Percentiles rank a stretch among this genome's conserved stretches.
These are phyloP conservation scores for Opeltia flavorubescens DNA, from an alignment of 495 filamentous ascomycete species.

Conservation along the genomic window DNA sequence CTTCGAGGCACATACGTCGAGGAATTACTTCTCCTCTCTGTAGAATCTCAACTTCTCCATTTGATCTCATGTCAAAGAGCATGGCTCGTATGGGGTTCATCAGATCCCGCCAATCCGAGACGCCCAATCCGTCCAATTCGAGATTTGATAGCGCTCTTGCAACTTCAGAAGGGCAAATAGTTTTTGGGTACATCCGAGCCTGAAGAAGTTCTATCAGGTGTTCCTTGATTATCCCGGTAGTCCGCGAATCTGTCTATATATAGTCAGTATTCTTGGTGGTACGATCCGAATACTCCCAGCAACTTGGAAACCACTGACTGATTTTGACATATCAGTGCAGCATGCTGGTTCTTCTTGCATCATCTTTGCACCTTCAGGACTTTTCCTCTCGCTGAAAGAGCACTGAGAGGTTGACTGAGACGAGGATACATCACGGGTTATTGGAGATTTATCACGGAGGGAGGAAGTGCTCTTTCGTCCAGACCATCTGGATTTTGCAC, in stretches of 20 bases:
- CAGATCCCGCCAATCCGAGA: conserved; percentile 24
- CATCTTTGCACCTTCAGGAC: too few relatives aligned
- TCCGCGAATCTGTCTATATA: not conserved
- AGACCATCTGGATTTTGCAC: too few relatives aligned
- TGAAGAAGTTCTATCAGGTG: conserved; percentile 8
- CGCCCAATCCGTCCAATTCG: conserved; percentile 21
- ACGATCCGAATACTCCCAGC: too few relatives aligned
- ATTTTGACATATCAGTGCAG: too few relatives aligned
- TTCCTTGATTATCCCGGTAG: not conserved
- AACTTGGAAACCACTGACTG: too few relatives aligned
- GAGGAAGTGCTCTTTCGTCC: too few relatives aligned
- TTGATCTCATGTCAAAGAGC: conserved; percentile 20
- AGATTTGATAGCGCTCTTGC: conserved; percentile 23
- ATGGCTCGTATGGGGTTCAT: conserved; percentile 28
- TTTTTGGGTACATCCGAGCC: conserved; percentile 26
- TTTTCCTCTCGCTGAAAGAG: too few relatives aligned
- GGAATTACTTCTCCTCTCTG: conserved; percentile 28
- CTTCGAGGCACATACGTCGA: conserved; percentile 13
- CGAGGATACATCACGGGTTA: too few relatives aligned
- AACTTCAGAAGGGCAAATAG: conserved; percentile 36
- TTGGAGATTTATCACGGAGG: too few relatives aligned
- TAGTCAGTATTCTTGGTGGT: not conserved
- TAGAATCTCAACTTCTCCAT: conserved; percentile 30
- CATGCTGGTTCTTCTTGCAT: too few relatives aligned
- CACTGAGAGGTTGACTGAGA: too few relatives aligned